phyloP scores from a whole-genome alignment of 192 early-diverging fungal genomes.

The Rhizophagus sp. region DNA sequence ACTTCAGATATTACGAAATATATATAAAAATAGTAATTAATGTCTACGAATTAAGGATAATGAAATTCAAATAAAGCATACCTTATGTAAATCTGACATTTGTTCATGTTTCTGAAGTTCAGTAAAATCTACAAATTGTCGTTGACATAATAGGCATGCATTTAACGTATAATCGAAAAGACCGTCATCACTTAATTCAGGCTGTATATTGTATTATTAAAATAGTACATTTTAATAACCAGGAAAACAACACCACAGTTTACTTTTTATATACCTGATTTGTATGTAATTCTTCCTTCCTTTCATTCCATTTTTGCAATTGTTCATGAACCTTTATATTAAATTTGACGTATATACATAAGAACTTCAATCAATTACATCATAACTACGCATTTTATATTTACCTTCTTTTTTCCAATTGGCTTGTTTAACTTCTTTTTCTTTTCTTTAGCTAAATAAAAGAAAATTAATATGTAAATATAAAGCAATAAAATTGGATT shows the following conservation, averaged over 20 bases:
- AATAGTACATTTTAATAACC: not conserved
- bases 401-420: not conserved
- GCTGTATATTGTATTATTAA: not conserved
- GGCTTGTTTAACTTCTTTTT: not conserved
- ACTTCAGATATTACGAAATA: not conserved
- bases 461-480: not conserved
- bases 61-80: not conserved
- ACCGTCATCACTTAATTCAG: constrained; percentile 26
- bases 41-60: not conserved
- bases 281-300: not conserved
- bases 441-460: not conserved
- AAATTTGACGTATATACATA: not conserved
- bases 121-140: constrained; percentile 51
- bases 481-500: not conserved
- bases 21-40: not conserved
- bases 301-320: not conserved
- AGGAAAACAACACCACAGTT: not conserved
- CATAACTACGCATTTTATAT: not conserved
- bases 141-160: constrained; percentile 63
- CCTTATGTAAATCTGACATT: constrained; percentile 62
- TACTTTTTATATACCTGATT: not conserved
- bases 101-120: constrained; percentile 57
- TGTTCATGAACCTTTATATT: not conserved
- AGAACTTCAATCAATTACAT: not conserved
- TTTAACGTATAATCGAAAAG: constrained; percentile 43